A percentile compares a stretch with the other conserved stretches of the same genome.
phyloP scores from a whole-genome alignment of 2,329 filamentous ascomycete genomes.

The Coniochaeta pulveracea region DNA sequence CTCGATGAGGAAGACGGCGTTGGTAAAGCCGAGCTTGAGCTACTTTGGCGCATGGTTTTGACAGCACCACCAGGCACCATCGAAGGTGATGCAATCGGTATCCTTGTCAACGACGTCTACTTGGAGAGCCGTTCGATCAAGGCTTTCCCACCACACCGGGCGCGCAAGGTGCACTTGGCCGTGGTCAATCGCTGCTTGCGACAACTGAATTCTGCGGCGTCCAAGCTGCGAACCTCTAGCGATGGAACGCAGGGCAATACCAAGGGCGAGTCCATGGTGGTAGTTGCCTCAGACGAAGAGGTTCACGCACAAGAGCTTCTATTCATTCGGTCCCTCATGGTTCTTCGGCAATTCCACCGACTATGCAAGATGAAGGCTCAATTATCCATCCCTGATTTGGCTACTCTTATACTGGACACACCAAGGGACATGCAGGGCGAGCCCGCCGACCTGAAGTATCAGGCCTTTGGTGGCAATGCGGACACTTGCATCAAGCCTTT shows the following conservation, averaged over 20 bases:
- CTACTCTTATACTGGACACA: slow-evolving; percentile 38
- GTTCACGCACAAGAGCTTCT: slow-evolving; percentile 43
- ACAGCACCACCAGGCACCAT: slow-evolving; percentile 54
- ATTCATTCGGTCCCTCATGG: slow-evolving; percentile 57
- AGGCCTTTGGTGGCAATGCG: slow-evolving; percentile 54
- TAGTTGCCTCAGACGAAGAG: slow-evolving; percentile 35
- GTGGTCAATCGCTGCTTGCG: slow-evolving; percentile 64
- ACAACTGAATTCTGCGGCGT: slow-evolving; percentile 55
- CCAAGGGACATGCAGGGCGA: slow-evolving; percentile 49
- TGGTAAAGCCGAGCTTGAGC: slow-evolving; percentile 46
- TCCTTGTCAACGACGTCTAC: slow-evolving; percentile 62
- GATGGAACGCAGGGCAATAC: slow-evolving; percentile 26
- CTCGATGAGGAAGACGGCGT: slow-evolving; percentile 40
- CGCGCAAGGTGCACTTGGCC: slow-evolving; percentile 51
- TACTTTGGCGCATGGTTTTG: slow-evolving; percentile 76
- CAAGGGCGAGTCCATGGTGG: slow-evolving; percentile 41
- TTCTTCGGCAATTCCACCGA: slow-evolving; percentile 56
- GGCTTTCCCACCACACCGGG: slow-evolving; percentile 34
- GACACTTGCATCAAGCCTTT: slow-evolving; percentile 51
- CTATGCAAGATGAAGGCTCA: slow-evolving; percentile 51
- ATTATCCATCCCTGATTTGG: slow-evolving; percentile 46
- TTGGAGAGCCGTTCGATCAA: slow-evolving; percentile 44
- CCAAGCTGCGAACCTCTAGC: slow-evolving; percentile 37
- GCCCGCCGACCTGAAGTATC: slow-evolving; percentile 57
- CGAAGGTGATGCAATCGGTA: slow-evolving; percentile 55